These are phyloP conservation scores for Beauveria asiatica DNA, from an alignment of 2,329 filamentous ascomycete species.

Conservation along the genomic window DNA sequence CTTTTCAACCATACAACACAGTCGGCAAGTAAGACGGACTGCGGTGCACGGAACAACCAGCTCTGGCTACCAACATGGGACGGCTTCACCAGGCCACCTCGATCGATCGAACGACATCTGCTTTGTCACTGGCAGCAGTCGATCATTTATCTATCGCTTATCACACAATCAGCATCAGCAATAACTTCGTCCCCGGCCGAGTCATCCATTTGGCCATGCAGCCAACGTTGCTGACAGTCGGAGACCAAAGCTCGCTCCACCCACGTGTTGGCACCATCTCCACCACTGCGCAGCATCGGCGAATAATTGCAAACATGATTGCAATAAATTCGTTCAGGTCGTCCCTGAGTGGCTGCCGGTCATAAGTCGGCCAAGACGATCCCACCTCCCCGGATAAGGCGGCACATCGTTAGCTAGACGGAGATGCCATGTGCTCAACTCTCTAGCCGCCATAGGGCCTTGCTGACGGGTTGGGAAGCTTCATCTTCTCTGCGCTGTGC, in stretches of 20 bases:
- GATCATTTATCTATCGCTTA: neutral
- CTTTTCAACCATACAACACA: too few relatives aligned
- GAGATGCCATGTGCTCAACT: neutral
- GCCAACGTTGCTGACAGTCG: neutral
- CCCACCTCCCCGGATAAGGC: neutral
- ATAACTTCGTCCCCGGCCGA: neutral
- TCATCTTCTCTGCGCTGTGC: neutral
- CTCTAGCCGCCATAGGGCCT: neutral
- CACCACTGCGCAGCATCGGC: neutral
- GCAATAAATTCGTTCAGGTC: neutral
- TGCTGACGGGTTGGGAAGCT: neutral
- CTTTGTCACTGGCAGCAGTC: neutral
- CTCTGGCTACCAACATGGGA: neutral
- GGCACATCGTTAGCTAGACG: neutral
- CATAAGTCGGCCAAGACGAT: neutral
- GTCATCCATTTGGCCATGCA: neutral
- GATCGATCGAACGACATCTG: too few relatives aligned
- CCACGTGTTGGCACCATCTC: neutral
- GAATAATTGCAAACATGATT: neutral
- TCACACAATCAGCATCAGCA: neutral
- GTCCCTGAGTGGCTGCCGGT: neutral
- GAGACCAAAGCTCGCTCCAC: neutral
- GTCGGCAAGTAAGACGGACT: neutral
- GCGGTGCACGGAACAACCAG: neutral
- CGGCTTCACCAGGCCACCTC: neutral